Evolutionary conservation across 2,329 filamentous ascomycete genomes (phyloP).

Genomic region (Colletotrichum musicola): DNA sequence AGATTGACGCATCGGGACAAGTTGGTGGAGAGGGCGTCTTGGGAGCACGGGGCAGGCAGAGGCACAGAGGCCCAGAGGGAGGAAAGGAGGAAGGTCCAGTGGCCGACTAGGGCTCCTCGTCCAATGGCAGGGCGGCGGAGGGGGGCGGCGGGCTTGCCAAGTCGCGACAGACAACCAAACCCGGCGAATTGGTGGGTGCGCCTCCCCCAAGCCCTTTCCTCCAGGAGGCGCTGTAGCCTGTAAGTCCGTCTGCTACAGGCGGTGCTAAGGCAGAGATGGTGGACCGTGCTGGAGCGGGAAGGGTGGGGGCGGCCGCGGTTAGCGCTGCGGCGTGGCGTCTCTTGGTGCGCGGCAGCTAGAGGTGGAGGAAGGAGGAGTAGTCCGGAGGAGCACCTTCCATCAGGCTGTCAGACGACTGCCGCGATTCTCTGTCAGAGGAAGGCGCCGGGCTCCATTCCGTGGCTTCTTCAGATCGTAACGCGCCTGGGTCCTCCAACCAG

Average conservation of each 20-base stretch:
- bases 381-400: neutral
- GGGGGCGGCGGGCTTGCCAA: too few species aligned
- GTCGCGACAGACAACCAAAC: slow-evolving; percentile 15
- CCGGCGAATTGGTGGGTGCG: slow-evolving; percentile 10
- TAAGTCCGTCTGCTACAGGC: neutral
- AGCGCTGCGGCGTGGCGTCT: neutral
- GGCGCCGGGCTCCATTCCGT: too few species aligned
- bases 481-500: neutral
- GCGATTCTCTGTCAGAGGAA: neutral
- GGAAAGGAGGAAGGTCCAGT: neutral
- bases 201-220: too few species aligned
- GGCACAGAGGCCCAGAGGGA: neutral
- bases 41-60: neutral
- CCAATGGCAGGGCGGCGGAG: neutral
- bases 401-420: neutral
- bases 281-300: slow-evolving; percentile 8
- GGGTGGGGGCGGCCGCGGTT: neutral
- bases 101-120: neutral
- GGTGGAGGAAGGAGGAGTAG: too few species aligned
- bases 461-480: neutral
- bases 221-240: too few species aligned
- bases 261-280: neutral
- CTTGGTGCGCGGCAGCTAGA: neutral
- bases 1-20: neutral
- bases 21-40: neutral